These are phyloP conservation scores for Xylaria digitata DNA, from an alignment of 2,329 filamentous ascomycete genomes.

Conservation along the genomic window DNA sequence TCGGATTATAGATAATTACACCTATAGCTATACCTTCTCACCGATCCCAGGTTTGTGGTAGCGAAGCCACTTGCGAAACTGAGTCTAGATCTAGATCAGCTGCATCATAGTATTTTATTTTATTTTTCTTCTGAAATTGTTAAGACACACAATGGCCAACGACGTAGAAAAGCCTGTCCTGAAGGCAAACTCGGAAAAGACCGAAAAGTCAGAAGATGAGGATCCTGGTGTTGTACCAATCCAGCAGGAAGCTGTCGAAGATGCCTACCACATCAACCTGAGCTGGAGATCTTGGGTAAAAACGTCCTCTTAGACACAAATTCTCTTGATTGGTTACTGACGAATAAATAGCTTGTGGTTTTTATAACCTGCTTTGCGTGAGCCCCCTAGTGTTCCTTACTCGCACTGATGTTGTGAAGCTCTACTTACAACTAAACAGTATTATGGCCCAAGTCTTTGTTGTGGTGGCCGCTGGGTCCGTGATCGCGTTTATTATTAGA, in stretches of 20 bases:
- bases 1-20: background rate
- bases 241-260: conserved; percentile 49
- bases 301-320: background rate
- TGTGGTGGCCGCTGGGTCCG: conserved; percentile 65
- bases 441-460: conserved; percentile 67
- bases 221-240: conserved; percentile 41
- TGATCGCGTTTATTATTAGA: conserved; percentile 66
- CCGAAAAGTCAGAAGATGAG: conserved; percentile 26
- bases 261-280: conserved; percentile 58
- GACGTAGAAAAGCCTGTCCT: conserved; percentile 35
- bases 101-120: background rate
- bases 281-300: conserved; percentile 66
- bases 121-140: background rate
- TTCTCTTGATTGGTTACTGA: background rate
- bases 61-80: background rate
- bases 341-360: conserved; percentile 49
- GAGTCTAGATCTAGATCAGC: background rate
- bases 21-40: background rate
- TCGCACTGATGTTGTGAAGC: background rate
- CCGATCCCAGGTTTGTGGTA: background rate
- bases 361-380: conserved; percentile 62
- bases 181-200: background rate
- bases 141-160: conserved; percentile 28
- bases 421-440: conserved; percentile 42
- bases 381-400: conserved; percentile 29